These are phyloP conservation scores for Aspergillus terreus DNA, from an alignment of 2,329 filamentous ascomycete genomes.

Conservation along the genomic window DNA sequence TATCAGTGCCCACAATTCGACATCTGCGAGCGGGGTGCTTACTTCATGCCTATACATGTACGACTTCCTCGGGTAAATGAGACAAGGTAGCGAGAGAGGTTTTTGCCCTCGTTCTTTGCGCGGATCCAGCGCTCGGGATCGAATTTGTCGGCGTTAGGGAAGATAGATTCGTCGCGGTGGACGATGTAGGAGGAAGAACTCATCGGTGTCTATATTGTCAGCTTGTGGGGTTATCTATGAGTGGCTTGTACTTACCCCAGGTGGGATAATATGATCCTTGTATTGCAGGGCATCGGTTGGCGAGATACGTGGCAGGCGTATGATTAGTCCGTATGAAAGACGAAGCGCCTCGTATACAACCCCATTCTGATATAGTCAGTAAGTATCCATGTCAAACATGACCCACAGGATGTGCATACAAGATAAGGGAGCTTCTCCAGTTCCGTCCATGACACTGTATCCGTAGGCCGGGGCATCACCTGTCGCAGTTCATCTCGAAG, in stretches of 20 bases:
- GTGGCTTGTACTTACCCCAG: slow-evolving; percentile 15
- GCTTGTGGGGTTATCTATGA: not conserved
- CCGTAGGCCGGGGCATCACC: slow-evolving; percentile 19
- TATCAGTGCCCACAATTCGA: not conserved
- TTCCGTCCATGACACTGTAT: slow-evolving; percentile 23
- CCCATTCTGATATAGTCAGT: slow-evolving; percentile 4
- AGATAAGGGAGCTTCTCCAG: slow-evolving; percentile 40
- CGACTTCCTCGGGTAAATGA: slow-evolving; percentile 37
- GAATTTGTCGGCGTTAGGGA: slow-evolving; percentile 26
- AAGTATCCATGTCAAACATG: too few relatives aligned
- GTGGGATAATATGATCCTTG: slow-evolving; percentile 20
- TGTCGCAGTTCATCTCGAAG: slow-evolving; percentile 27
- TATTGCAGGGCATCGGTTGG: slow-evolving; percentile 7
- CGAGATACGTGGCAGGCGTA: slow-evolving; percentile 9
- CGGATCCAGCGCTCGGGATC: slow-evolving; percentile 31
- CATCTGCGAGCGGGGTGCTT: not conserved
- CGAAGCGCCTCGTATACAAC: slow-evolving; percentile 11
- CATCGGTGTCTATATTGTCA: slow-evolving; percentile 23
- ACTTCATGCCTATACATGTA: slow-evolving; percentile 44
- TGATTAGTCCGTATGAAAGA: slow-evolving; percentile 1
- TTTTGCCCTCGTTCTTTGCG: slow-evolving; percentile 22
- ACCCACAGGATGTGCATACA: slow-evolving; percentile 8
- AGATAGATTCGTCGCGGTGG: slow-evolving; percentile 26
- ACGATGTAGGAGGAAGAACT: slow-evolving; percentile 31
- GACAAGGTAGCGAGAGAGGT: slow-evolving; percentile 29